These are phyloP conservation scores for Xerocomellus amylosporus DNA, from an alignment of 768 basidiomycete genomes.

Conservation along the genomic window DNA sequence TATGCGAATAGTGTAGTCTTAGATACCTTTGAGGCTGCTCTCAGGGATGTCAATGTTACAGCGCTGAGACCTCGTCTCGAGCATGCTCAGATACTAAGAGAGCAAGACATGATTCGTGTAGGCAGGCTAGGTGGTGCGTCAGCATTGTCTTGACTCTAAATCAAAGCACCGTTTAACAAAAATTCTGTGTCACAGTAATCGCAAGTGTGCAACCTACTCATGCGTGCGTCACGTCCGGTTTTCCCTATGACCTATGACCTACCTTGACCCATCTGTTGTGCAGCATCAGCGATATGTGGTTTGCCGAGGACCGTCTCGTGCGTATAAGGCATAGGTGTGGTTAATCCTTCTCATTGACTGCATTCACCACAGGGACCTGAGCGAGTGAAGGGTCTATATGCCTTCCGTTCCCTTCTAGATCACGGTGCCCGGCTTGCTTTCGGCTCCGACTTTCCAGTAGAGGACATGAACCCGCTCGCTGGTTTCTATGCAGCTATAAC, in stretches of 20 bases:
- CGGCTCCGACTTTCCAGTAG: constrained; percentile 91
- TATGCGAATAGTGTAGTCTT: constrained; percentile 82
- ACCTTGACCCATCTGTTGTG: not conserved
- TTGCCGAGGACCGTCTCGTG: constrained; percentile 78
- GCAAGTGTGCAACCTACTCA: constrained; percentile 90
- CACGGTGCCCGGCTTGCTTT: constrained; percentile 67
- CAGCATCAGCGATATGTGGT: constrained; percentile 87
- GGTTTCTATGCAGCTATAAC: constrained; percentile 90
- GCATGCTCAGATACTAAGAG: constrained; percentile 84
- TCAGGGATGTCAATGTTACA: constrained; percentile 58
- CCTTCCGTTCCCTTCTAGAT: constrained; percentile 73
- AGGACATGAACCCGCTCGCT: constrained; percentile 76
- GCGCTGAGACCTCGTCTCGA: constrained; percentile 78
- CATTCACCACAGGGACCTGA: constrained; percentile 61
- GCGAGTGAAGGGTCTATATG: constrained; percentile 81
- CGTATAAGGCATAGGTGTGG: constrained; percentile 18
- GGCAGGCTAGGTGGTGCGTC: constrained; percentile 71
- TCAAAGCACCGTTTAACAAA: not conserved
- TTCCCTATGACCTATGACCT: not conserved
- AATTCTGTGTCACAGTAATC: constrained; percentile 54
- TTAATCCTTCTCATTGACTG: not conserved
- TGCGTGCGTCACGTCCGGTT: constrained; percentile 46
- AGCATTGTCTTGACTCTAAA: not conserved
- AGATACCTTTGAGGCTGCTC: constrained; percentile 73
- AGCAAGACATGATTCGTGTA: constrained; percentile 71